Base-by-base conservation (phyloP, 2,329 filamentous ascomycete genomes). In the Claviceps arundinis region DNA sequence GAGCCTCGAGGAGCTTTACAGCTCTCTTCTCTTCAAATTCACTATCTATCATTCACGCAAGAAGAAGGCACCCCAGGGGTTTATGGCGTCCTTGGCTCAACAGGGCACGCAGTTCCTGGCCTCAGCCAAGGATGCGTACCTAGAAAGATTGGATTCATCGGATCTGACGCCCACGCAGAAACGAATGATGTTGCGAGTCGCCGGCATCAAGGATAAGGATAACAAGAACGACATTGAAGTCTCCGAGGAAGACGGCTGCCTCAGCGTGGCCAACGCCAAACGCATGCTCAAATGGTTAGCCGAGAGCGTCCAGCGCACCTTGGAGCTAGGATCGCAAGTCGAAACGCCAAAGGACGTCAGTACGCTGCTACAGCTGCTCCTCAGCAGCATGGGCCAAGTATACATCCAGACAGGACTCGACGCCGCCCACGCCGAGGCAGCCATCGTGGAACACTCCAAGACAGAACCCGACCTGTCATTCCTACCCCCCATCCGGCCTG, bases 251-350 rank as follows among this genome's bases (percentile, higher is more conserved):
- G 91, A 98, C 62, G 93, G 93, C 37, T 76, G 82, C 52, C 73
- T 97, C 26, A 91, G 84, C 58, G 74, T 94, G 4, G 75, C 81
- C n/a, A 89, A 87, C 65, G 88, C 90, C n/a, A 97, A 97, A 70
- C 81, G 93, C 53, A 98, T 98, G 90, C 78, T 98, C 55, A 94
- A 88, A 64, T 98, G 93, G 93, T 73, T 98, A 42, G 93, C 93
- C 2, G 93, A 98, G 72, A 89, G 88, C 56, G 91, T 98, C 24
- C 87, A 93, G 41, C 78, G 93, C 56, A 89, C 89, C 0, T 75
- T 98, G 9, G 93, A 98, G 66, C 75, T 98, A n/a, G 89, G 87
- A 24, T 85, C 87, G 24, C 83, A 84, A 50, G 85, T 78, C 53
- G 93, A 98, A 60, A 96, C 89, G 4, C 89, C 93, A 16, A 97